phyloP scores from a whole-genome alignment of 257 asterid genomes.

The Nicotiana tomentosiformis region DNA sequence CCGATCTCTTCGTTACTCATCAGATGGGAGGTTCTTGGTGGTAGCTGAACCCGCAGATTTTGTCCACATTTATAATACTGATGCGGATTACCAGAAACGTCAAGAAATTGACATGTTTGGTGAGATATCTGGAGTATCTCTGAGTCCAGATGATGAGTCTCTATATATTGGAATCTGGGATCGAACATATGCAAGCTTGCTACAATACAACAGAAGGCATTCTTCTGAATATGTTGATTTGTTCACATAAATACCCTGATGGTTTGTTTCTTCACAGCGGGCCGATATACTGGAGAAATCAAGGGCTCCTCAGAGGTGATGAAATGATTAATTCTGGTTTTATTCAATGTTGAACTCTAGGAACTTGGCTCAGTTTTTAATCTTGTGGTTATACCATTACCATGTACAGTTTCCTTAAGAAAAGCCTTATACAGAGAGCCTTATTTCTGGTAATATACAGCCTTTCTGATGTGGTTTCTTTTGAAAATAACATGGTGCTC shows the following conservation, averaged over 20 bases:
- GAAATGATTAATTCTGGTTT: not conserved
- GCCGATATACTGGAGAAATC: not conserved
- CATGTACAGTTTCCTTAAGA: slow-evolving; percentile 2
- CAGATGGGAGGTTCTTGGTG: slow-evolving; percentile 55
- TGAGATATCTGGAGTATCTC: slow-evolving; percentile 62
- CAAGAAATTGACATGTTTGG: slow-evolving; percentile 79
- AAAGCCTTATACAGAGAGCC: not conserved
- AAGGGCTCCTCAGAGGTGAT: not conserved
- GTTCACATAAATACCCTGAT: slow-evolving; percentile 21
- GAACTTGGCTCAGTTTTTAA: not conserved
- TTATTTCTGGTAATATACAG: not conserved
- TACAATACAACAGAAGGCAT: slow-evolving; percentile 54
- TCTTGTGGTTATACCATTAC: slow-evolving; percentile 2
- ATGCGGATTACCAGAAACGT: slow-evolving; percentile 36
- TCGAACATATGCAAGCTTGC: slow-evolving; percentile 71
- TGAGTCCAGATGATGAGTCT: slow-evolving; percentile 73
- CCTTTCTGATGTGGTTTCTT: not conserved
- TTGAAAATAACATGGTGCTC: not conserved
- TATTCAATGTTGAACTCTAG: slow-evolving; percentile 1
- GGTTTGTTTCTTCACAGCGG: not conserved
- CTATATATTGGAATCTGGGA: slow-evolving; percentile 67
- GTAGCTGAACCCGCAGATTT: slow-evolving; percentile 76
- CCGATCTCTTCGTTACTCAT: slow-evolving; percentile 59
- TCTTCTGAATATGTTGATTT: slow-evolving; percentile 51
- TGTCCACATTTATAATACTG: slow-evolving; percentile 52